phyloP scores from a whole-genome alignment of 257 asterid species.

The Jasminum sambac region DNA sequence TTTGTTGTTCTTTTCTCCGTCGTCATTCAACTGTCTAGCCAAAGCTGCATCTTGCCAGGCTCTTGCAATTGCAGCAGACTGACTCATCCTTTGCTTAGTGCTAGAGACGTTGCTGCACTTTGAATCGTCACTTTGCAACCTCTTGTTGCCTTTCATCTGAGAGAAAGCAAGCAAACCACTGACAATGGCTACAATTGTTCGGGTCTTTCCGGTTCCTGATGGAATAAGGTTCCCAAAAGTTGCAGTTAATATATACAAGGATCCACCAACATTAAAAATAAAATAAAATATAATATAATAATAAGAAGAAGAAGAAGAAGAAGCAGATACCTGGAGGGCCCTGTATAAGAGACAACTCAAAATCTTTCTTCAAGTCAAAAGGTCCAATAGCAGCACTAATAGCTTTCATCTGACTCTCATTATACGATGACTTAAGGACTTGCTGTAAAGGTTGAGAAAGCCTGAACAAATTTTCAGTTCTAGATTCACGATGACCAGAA shows the following conservation, averaged over 20 bases:
- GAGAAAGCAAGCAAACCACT: conserved; percentile 79
- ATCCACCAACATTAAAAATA: background rate
- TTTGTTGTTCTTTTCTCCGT: conserved; percentile 39
- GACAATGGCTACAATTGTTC: conserved; percentile 84
- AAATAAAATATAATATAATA: background rate
- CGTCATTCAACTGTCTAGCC: conserved; percentile 71
- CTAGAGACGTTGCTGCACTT: conserved; percentile 33
- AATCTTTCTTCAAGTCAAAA: conserved; percentile 55
- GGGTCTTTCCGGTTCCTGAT: conserved; percentile 94
- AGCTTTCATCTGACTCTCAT: conserved; percentile 89
- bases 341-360: conserved; percentile 84
- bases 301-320: conserved; percentile 6
- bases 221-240: conserved; percentile 22
- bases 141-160: conserved; percentile 50
- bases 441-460: conserved; percentile 68
- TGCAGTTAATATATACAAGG: conserved; percentile 13
- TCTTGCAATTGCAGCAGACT: conserved; percentile 86
- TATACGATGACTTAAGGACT: conserved; percentile 67
- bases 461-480: conserved; percentile 48
- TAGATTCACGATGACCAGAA: conserved; percentile 39
- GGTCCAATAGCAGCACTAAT: conserved; percentile 73
- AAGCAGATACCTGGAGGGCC: conserved; percentile 89
- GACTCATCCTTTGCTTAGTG: conserved; percentile 53
- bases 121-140: conserved; percentile 42
- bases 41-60: conserved; percentile 99